phyloP scores from a whole-genome alignment of 176 grass and related monocot species.

The Aegilops longissima region DNA sequence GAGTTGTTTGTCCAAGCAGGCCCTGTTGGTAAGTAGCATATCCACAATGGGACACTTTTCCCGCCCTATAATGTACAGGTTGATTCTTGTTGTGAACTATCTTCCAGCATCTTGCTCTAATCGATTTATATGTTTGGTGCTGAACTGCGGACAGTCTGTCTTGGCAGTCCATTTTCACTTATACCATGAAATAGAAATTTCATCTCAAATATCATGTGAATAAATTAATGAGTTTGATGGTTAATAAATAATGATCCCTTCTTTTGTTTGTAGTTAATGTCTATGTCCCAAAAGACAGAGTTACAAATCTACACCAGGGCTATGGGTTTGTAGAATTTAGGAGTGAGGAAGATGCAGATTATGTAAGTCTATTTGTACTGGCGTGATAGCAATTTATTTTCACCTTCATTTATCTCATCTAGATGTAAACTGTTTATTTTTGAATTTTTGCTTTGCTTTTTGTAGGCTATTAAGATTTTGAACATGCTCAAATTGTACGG shows the following conservation, averaged over 20 bases:
- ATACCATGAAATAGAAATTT: not conserved
- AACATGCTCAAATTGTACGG: conserved; percentile 99
- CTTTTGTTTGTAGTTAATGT: conserved; percentile 83
- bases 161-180: not conserved
- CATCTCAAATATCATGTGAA: not conserved
- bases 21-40: conserved; percentile 79
- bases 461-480: conserved; percentile 96
- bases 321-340: conserved; percentile 99
- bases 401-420: not conserved
- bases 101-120: not conserved
- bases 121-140: not conserved
- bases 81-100: not conserved
- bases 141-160: conserved; percentile 1
- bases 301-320: conserved; percentile 98
- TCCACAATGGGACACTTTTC: not conserved
- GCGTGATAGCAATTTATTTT: not conserved
- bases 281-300: conserved; percentile 99
- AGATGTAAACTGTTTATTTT: not conserved
- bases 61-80: not conserved
- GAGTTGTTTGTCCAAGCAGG: conserved; percentile 97
- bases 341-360: conserved; percentile 96
- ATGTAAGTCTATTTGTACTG: conserved; percentile 52
- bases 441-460: not conserved
- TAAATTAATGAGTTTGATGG: not conserved
- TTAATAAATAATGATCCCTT: not conserved